Percentiles rank a stretch among this genome's conserved stretches.
Evolutionary conservation across 257 asterid species (phyloP).

Genomic region (Nicotiana obtusifolia): DNA sequence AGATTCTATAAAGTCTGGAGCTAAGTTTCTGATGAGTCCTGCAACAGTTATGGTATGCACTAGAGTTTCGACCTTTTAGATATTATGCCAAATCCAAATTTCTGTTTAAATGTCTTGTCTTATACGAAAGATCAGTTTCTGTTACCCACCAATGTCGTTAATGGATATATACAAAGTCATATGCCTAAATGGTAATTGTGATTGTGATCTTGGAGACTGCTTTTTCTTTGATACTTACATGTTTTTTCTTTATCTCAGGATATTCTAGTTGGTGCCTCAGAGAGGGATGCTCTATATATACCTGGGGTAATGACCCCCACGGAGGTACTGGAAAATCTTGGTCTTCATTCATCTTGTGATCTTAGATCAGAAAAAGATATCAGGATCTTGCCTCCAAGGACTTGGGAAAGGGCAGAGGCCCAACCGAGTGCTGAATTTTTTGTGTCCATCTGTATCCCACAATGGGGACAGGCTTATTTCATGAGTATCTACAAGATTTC

Average conservation of each 20-base stretch:
- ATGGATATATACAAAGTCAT: not conserved
- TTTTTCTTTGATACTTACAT: not conserved
- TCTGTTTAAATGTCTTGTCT: not conserved
- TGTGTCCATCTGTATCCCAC: not conserved
- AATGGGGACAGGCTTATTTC: not conserved
- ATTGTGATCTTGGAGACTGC: not conserved
- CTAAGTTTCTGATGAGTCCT: constrained; percentile 86
- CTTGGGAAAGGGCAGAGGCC: not conserved
- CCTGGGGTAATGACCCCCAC: constrained; percentile 94
- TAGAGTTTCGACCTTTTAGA: not conserved
- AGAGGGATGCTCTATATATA: constrained; percentile 51
- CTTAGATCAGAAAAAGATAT: not conserved
- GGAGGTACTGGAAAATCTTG: constrained; percentile 38
- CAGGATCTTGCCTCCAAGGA: not conserved
- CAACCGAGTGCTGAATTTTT: not conserved
- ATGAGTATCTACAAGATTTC: not conserved
- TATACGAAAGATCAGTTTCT: not conserved
- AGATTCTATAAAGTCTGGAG: constrained; percentile 53
- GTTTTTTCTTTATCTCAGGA: constrained; percentile 35
- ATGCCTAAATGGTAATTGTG: not conserved
- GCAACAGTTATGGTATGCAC: constrained; percentile 58
- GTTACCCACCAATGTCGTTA: not conserved
- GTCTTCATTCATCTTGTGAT: not conserved
- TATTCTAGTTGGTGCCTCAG: constrained; percentile 46
- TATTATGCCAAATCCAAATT: not conserved